phyloP scores from a whole-genome alignment of 352 stramenopile species.

The Phytophthora boehmeriae region DNA sequence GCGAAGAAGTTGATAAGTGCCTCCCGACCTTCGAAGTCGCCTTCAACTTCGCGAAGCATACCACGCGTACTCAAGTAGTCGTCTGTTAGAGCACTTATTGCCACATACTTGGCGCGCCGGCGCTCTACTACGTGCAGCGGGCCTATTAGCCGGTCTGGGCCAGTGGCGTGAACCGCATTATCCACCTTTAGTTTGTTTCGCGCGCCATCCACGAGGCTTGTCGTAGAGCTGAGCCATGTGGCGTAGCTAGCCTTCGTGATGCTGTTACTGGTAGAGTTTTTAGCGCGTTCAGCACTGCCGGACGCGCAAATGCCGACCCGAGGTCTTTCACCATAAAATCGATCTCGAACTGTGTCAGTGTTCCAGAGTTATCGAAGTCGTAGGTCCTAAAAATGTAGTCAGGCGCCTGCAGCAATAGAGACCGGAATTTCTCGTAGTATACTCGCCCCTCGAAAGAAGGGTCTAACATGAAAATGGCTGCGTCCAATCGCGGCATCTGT shows the following conservation, averaged over 20 bases:
- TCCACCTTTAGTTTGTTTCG: conserved; percentile 84
- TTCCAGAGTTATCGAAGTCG: conserved; percentile 67
- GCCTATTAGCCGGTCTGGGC: conserved; percentile 92
- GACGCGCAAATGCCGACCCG: conserved; percentile 47
- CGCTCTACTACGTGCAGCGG: conserved; percentile 87
- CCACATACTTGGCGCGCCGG: conserved; percentile 94
- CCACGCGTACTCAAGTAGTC: conserved; percentile 90
- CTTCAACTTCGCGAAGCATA: conserved; percentile 72
- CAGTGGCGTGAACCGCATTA: conserved; percentile 93
- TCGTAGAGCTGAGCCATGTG: conserved; percentile 62
- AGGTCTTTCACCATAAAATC: conserved; percentile 74
- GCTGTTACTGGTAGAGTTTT: conserved; percentile 36
- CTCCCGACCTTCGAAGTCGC: conserved; percentile 82
- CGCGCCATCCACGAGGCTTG: conserved; percentile 59
- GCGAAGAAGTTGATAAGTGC: conserved; percentile 73
- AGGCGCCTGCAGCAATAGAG: conserved; percentile 43
- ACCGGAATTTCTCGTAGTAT: conserved; percentile 72
- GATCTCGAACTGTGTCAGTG: conserved; percentile 66
- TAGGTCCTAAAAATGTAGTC: conserved; percentile 76
- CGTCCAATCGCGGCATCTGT: conserved; percentile 73
- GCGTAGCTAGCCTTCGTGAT: conserved; percentile 61
- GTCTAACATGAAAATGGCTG: conserved; percentile 72
- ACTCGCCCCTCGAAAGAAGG: conserved; percentile 83
- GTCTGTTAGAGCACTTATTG: conserved; percentile 89
- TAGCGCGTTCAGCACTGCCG: conserved; percentile 41